Conservation (phyloP, 371 early-diverging fungal species). For the Apophysomyces trapeziformis region DNA sequence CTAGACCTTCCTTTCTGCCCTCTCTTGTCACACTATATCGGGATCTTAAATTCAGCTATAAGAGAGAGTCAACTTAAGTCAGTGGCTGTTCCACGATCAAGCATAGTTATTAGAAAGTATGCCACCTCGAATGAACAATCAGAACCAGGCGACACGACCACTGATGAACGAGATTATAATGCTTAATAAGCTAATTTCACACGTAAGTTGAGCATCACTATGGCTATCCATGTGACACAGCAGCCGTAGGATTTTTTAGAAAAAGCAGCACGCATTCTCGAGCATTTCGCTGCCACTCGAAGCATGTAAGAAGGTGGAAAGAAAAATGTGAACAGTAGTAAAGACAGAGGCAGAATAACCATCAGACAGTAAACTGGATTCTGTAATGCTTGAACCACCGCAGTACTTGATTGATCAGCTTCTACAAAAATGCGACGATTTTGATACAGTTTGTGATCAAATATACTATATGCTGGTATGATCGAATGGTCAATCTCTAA, state of each 20-base stretch:
- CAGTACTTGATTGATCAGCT: slow-evolving; percentile 31
- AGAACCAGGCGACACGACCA: slow-evolving; percentile 32
- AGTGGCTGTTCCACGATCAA: no score
- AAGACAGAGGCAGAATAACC: neutral
- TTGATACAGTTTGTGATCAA: slow-evolving; percentile 55
- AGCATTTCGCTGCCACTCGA: slow-evolving; percentile 38
- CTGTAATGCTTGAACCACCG: slow-evolving; percentile 26
- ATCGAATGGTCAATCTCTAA: neutral
- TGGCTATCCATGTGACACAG: neutral
- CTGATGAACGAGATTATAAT: slow-evolving; percentile 41
- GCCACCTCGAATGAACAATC: slow-evolving; percentile 32
- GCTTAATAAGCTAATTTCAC: slow-evolving; percentile 33
- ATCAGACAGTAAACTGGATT: slow-evolving; percentile 26
- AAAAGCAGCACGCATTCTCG: slow-evolving; percentile 46
- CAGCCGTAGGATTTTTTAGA: slow-evolving; percentile 47
- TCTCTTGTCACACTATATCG: no score
- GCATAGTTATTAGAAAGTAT: slow-evolving; percentile 2
- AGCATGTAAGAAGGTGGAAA: slow-evolving; percentile 26
- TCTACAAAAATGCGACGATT: slow-evolving; percentile 46
- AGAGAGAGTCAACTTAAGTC: no score
- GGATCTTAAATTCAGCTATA: no score
- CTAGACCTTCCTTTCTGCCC: no score
- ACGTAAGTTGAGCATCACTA: slow-evolving; percentile 22
- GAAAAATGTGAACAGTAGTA: no score
- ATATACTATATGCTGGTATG: slow-evolving; percentile 45